Conservation (phyloP, 2,329 filamentous ascomycete genomes). For the Penicillium sp. region DNA sequence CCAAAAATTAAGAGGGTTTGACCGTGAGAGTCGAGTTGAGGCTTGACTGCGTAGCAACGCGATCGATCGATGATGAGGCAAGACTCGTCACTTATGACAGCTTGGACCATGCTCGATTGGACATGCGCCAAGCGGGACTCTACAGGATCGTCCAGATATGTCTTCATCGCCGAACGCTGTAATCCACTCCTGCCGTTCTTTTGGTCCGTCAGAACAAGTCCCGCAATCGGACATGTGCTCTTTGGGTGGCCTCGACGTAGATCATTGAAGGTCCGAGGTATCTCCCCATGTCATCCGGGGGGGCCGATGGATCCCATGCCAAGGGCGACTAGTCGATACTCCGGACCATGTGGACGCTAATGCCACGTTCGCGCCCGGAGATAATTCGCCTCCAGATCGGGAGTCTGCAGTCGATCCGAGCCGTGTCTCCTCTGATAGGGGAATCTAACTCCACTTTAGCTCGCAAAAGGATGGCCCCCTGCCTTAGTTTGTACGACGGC, state of each 20-base stretch:
- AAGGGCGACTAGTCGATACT: background rate
- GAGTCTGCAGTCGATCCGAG: background rate
- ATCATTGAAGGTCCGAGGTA: background rate
- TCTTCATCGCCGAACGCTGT: background rate
- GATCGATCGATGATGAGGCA: background rate
- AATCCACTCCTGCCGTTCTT: background rate
- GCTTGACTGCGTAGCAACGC: background rate
- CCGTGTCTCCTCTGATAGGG: slow-evolving; percentile 5
- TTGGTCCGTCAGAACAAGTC: background rate
- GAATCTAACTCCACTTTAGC: background rate
- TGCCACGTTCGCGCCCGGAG: background rate
- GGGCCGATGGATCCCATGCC: background rate
- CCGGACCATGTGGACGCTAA: background rate
- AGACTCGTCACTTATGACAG: background rate
- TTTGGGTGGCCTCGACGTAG: background rate
- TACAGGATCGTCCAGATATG: background rate
- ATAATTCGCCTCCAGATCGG: slow-evolving; percentile 1
- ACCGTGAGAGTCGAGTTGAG: background rate
- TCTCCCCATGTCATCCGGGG: background rate
- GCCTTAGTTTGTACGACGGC: slow-evolving; percentile 14
- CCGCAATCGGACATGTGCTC: background rate
- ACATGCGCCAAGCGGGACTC: background rate
- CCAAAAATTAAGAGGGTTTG: background rate
- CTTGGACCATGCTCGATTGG: background rate
- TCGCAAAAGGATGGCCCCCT: slow-evolving; percentile 14